A percentile compares a stretch with the other conserved stretches of the same genome.
These are phyloP conservation scores for Aspergillus conjunctus DNA, from an alignment of 495 filamentous ascomycete genomes.

Conservation along the genomic window DNA sequence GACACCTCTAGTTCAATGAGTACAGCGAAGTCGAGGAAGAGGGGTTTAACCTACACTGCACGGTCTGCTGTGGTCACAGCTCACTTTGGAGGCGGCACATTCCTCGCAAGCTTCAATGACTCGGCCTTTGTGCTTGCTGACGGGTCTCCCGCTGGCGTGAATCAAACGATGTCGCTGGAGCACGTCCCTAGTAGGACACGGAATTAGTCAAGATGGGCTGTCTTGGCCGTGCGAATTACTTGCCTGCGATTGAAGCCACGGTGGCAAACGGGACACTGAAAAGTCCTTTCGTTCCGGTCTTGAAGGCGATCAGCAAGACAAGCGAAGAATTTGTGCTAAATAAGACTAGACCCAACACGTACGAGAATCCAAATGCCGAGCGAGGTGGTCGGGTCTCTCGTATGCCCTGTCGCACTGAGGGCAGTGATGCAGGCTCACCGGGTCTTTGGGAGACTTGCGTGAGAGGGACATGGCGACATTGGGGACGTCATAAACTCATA, in stretches of 20 bases:
- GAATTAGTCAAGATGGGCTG: conserved; percentile 2
- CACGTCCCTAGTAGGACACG: conserved; percentile 21
- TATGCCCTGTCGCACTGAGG: conserved; percentile 32
- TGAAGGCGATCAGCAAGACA: neutral
- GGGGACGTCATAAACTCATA: too few relatives aligned
- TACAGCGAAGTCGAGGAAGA: neutral
- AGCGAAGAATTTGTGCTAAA: neutral
- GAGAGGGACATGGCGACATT: conserved; percentile 1
- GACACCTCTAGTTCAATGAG: conserved; percentile 19
- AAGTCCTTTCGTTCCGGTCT: conserved; percentile 30
- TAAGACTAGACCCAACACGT: neutral
- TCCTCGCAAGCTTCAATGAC: conserved; percentile 29
- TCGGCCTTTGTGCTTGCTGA: conserved; percentile 20
- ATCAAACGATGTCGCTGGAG: conserved; percentile 31
- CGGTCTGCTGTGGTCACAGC: conserved; percentile 31
- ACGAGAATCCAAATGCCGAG: conserved; percentile 36
- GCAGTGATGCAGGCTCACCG: conserved; percentile 23
- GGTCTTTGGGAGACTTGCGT: conserved; percentile 21
- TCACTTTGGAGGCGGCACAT: conserved; percentile 30
- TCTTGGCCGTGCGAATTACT: neutral
- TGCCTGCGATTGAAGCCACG: conserved; percentile 29
- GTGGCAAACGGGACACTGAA: conserved; percentile 27
- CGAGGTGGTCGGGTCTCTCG: conserved; percentile 28
- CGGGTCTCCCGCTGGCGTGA: conserved; percentile 24
- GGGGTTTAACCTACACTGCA: conserved; percentile 22